Conservation (phyloP, 768 basidiomycete species). For the Leccinum subtestaceum region DNA sequence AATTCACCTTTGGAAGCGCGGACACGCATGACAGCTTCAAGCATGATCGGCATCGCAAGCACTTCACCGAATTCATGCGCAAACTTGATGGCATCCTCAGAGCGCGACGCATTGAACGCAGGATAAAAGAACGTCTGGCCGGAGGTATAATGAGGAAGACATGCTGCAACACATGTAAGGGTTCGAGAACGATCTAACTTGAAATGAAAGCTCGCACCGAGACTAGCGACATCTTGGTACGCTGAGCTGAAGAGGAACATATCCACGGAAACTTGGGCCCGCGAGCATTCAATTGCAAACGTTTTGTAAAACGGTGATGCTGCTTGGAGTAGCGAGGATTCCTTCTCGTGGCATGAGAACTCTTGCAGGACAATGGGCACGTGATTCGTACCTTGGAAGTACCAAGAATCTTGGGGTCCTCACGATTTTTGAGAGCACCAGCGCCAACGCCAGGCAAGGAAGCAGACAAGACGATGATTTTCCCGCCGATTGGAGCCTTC, state of each 20-base stretch:
- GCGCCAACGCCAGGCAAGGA: constrained; percentile 85
- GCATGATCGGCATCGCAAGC: constrained; percentile 88
- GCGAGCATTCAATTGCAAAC: constrained; percentile 97
- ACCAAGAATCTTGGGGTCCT: constrained; percentile 94
- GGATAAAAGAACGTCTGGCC: constrained; percentile 99
- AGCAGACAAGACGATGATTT: constrained; percentile 84
- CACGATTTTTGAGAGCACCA: constrained; percentile 91
- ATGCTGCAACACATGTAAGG: constrained; percentile 48
- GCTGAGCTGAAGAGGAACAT: constrained; percentile 97
- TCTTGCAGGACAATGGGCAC: neutral
- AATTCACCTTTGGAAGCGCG: constrained; percentile 86
- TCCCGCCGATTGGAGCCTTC: constrained; percentile 90
- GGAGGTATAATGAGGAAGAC: constrained; percentile 93
- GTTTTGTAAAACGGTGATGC: constrained; percentile 96
- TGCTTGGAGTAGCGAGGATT: constrained; percentile 90
- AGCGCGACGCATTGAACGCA: constrained; percentile 90
- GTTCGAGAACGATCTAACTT: neutral
- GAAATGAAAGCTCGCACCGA: constrained; percentile 48
- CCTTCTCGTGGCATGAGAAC: constrained; percentile 42
- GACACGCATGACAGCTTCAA: constrained; percentile 97
- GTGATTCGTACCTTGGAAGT: constrained; percentile 70
- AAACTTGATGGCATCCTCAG: constrained; percentile 97
- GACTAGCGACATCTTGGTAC: constrained; percentile 93
- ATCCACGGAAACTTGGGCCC: constrained; percentile 95
- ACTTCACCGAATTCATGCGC: constrained; percentile 96